Base-by-base conservation (phyloP, 495 filamentous ascomycete genomes). In the Talaromyces wortmannii region DNA sequence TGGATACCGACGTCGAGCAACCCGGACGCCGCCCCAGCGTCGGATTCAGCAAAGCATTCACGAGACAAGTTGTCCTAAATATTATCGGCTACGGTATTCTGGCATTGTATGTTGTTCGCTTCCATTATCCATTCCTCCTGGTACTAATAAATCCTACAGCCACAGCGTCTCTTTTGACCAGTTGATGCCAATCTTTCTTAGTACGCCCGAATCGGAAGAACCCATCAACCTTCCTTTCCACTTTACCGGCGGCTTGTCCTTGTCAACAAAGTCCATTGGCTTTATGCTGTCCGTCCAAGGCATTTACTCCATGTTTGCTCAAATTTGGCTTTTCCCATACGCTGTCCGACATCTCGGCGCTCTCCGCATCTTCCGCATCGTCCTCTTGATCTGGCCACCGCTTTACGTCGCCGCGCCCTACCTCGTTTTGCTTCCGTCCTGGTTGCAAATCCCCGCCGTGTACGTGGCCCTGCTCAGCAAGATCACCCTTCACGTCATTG, bases 131-230 rank as follows among this genome's bases (percentile, higher is more conserved):
- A 36, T 48, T 16, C 31, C n/a, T 50, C 43, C 53, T 51, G 59
- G 32, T 56, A 58, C 66, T 73, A 61, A 73, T 67, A 36, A 57
- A 44, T 46, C 36, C 69, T 73, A 78, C 70, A 96, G 91, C 50
- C 87, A 90, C 62, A 88, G 87, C 50, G 96, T 98, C 65, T 91
- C 90, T 0, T 95, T 95, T 61, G 94, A 98, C 73, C 87, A 95
- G 64, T 76, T 97, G 32, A 83, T 97, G 59, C 95, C 94, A 0
- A 88, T 97, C 4, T 88, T 97, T 57, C 80, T 98, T 54, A 95
- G 89, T 63, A 92, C 88, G 18, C 81, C 83, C 16, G 69, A 77
- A 45, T 83, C 84, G 17, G 61, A 72, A 50, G 68, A 71, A 36
- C 66, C 72, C 7, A 75, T 82, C 6, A 72, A 80, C 8, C 77